These are phyloP conservation scores for Ophiocordyceps camponoti-saundersi DNA, from an alignment of 2,329 filamentous ascomycete species.

Conservation along the genomic window DNA sequence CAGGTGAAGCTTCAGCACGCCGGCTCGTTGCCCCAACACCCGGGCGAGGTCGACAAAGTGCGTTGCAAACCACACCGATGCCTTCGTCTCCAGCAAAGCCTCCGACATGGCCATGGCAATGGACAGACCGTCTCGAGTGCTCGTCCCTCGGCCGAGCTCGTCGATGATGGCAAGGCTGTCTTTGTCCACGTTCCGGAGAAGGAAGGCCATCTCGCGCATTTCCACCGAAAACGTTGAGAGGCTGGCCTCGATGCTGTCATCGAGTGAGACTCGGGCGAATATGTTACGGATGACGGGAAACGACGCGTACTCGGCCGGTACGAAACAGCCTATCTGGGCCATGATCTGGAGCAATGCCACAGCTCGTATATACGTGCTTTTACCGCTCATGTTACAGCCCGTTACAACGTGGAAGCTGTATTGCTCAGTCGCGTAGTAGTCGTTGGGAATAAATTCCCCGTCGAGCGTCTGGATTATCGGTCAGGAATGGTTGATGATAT, in stretches of 20 bases:
- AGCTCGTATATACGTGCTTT: conserved; percentile 84
- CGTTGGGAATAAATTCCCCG: conserved; percentile 67
- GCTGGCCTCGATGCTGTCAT: conserved; percentile 79
- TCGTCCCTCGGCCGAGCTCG: conserved; percentile 82
- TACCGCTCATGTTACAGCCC: conserved; percentile 96
- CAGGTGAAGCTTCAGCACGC: conserved; percentile 72
- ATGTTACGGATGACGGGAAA: conserved; percentile 69
- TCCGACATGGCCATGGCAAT: conserved; percentile 87
- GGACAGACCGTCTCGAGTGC: conserved; percentile 70
- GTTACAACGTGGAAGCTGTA: conserved; percentile 85
- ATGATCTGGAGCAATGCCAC: conserved; percentile 76
- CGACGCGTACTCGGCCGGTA: conserved; percentile 70
- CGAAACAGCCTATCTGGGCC: conserved; percentile 84
- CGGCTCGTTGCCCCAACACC: conserved; percentile 56
- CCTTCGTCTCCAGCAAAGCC: conserved; percentile 61
- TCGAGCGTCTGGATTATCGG: conserved; percentile 31
- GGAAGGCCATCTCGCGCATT: conserved; percentile 93
- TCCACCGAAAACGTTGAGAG: conserved; percentile 87
- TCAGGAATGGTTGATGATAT: background rate
- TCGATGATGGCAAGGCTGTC: conserved; percentile 74
- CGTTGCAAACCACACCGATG: conserved; percentile 82
- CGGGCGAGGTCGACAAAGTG: conserved; percentile 75
- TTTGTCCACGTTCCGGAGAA: conserved; percentile 63
- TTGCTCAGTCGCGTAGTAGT: conserved; percentile 69
- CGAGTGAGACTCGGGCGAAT: conserved; percentile 73